Evolutionary conservation across 2,329 filamentous ascomycete genomes (phyloP), one percentile per base, ranked within the genome.

Genomic region (Diplocarpon rosae): DNA sequence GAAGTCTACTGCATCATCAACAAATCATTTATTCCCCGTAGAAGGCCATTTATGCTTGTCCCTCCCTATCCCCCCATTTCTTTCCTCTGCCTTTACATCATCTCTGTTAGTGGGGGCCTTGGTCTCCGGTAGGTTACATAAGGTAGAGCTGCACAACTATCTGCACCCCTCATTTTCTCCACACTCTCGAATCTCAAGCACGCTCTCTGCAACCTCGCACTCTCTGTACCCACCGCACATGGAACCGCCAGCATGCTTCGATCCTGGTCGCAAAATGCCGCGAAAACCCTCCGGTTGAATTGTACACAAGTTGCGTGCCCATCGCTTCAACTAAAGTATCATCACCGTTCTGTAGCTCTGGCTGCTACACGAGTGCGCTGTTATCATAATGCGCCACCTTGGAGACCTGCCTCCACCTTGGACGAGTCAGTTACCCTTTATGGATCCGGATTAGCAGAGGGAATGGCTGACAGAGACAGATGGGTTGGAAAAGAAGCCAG

Each of bases 401-500:
- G 77, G 78, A 70, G 78, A 48, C 77, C 78, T 3, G 73, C 78
- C 40, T 76, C 76, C 47, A 72, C 78, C 17, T 63, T 82, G 13
- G 78, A 82, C 60, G 77, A 82, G 78, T 82, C 66, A 55, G 73
- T 35, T 43, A 24, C n/a, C 11, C 20, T 24, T 24, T 7, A 24
- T 7, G 20, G 20, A 4, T 24, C 20, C 7, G 20, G 20, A 24
- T 24, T 24, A 24, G 20, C 20, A 24, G 15, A 34, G 14, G 16
- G 37, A 33, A 32, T 44, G 43, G 46, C 50, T 55, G 13, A 52
- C 42, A 29, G 31, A 31, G 13, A 16, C 56, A 94, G 88, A 71
- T 96, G 89, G 88, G 90, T 95, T 42, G 82, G 85, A 52, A 85
- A 83, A 59, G 87, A 95, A 62, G 89, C 89, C 39, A 78, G 88